Percentiles rank a stretch among this genome's conserved stretches.
phyloP scores from a whole-genome alignment of 2,329 filamentous ascomycete genomes.

The Fusarium bactridioides region DNA sequence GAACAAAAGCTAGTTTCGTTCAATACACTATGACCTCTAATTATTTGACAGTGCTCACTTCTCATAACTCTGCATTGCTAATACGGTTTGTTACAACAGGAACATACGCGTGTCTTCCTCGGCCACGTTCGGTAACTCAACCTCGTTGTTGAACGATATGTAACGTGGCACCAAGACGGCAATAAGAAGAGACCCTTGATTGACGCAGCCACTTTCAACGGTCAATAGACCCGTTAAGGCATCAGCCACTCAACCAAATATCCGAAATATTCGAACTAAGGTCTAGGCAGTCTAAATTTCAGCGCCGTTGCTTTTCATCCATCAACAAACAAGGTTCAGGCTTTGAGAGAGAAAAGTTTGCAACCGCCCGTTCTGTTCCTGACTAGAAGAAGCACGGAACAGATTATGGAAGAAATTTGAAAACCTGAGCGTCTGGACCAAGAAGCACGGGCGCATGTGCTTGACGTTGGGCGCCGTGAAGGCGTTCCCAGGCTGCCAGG shows the following conservation, averaged over 20 bases:
- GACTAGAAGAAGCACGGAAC: conserved; percentile 20
- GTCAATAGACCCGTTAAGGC: not conserved
- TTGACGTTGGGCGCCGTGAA: not conserved
- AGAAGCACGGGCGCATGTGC: conserved; percentile 19
- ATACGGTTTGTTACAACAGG: not conserved
- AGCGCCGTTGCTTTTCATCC: not conserved
- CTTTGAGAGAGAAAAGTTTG: not conserved
- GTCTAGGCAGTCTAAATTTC: not conserved
- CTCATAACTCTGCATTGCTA: not conserved
- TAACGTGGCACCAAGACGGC: not conserved
- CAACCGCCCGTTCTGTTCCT: not conserved
- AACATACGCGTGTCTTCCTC: not conserved
- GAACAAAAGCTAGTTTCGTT: not conserved
- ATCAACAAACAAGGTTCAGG: conserved; percentile 13
- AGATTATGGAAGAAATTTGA: not conserved
- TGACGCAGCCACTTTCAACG: not conserved
- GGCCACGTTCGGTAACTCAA: not conserved
- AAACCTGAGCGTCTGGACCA: not conserved
- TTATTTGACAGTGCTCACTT: not conserved
- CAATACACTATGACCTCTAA: not conserved
- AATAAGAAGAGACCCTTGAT: not conserved
- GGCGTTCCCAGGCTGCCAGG: not conserved
- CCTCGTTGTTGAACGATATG: not conserved
- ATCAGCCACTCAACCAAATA: conserved; percentile 11
- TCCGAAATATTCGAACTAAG: conserved; percentile 1